Evolutionary conservation across 179 eudicot genomes (phyloP), one percentile per base, ranked within the genome.

Genomic region (Beta lomatogona): DNA sequence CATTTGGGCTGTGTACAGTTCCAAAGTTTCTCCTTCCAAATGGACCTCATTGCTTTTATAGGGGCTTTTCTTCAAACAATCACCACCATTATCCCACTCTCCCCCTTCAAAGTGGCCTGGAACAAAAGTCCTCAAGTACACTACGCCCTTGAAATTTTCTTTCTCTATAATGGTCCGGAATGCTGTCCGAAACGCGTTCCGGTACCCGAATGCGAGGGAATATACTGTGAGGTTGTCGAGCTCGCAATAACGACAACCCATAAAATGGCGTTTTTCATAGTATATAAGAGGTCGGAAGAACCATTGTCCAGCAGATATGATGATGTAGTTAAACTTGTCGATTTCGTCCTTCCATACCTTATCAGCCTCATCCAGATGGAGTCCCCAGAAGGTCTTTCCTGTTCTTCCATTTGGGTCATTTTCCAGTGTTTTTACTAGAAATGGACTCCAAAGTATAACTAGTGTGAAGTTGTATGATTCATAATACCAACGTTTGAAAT

Each of bases 91-190:
- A 36, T 93, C 88, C 96, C 97, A 93, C 16, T 78, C 75, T 50
- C 93, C 96, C 16, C 89, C 89, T 76, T 93, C 96, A 68, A 91
- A 93, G 63, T 92, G 96, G 4, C 87, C 85, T 0, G 94, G 94
- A 9, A 93, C 88, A 74, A 83, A 90, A 2, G 93, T 89, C 73
- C 93, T 81, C 13, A 93, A 54, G 75, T 87, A 90, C 18, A 89
- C 88, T 16, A 79, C 58, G 0, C 94, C 97, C 58, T 86, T 89
- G 77, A 84, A 91, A 4, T 74, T 84, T 48, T 83, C 72, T n/a
- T 87, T 77, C 31, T 83, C 85, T 55, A 86, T 81, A 14, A 92
- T 86, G 22, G 90, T 86, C 28, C 65, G 71, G 44, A 92, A 86
- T 0, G 93, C 86, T 0, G 93, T 92, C 21, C 87, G 81, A 10